Evolutionary conservation across 2,329 filamentous ascomycete species (phyloP).

Genomic region (Rugonectria rugulosa): DNA sequence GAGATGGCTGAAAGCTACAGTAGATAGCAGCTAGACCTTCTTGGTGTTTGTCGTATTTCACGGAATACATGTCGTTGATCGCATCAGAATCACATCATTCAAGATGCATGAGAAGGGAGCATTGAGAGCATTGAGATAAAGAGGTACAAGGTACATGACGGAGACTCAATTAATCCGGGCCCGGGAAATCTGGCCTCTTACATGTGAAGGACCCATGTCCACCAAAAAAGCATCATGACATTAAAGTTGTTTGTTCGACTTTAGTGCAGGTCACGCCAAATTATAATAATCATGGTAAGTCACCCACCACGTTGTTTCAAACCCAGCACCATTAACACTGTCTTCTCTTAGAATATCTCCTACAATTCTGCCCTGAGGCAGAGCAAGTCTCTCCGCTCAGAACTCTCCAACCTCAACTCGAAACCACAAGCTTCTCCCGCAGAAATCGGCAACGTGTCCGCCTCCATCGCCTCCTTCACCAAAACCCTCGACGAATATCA

Average conservation of each 20-base stretch:
- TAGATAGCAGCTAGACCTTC: too few relatives aligned
- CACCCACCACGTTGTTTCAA: too few relatives aligned
- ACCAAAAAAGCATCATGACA: constrained; percentile 32
- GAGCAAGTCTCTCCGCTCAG: constrained; percentile 78
- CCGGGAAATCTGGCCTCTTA: constrained; percentile 40
- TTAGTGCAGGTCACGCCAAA: constrained; percentile 30
- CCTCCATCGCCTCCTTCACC: constrained; percentile 79
- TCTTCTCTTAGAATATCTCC: constrained; percentile 71
- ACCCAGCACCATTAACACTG: not conserved
- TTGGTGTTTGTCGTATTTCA: too few relatives aligned
- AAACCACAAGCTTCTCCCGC: constrained; percentile 67
- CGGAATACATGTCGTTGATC: not conserved
- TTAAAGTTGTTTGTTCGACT: constrained; percentile 14
- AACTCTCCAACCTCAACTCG: constrained; percentile 74
- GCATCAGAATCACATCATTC: not conserved
- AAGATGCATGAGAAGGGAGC: not conserved
- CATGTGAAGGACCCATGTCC: constrained; percentile 24
- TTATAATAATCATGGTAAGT: constrained; percentile 42
- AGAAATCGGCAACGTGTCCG: constrained; percentile 74
- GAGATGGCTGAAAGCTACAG: too few relatives aligned
- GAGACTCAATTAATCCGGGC: constrained; percentile 23
- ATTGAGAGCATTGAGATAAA: not conserved
- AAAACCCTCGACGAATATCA: constrained; percentile 95
- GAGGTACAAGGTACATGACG: not conserved
- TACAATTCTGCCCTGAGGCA: constrained; percentile 90